These are phyloP conservation scores for Exophiala phaeomuriformis DNA, from an alignment of 2,329 filamentous ascomycete genomes.

Conservation along the genomic window DNA sequence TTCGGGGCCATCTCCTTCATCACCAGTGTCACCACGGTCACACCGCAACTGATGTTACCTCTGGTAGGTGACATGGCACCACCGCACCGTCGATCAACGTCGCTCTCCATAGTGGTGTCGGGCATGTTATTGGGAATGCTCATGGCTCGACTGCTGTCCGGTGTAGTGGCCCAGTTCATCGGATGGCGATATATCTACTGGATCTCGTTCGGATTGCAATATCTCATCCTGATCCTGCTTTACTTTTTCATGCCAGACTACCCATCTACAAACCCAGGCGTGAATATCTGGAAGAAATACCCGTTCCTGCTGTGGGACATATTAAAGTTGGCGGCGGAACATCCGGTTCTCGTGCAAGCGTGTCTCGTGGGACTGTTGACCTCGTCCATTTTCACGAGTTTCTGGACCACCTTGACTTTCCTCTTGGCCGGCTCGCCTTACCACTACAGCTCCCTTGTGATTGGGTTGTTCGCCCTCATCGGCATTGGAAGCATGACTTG, in stretches of 20 bases:
- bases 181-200: conserved; percentile 74
- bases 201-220: conserved; percentile 66
- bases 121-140: conserved; percentile 70
- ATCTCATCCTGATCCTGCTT: conserved; percentile 56
- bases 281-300: conserved; percentile 33
- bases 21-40: conserved; percentile 68
- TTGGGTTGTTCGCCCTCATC: conserved; percentile 72
- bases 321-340: conserved; percentile 52
- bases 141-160: conserved; percentile 66
- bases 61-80: conserved; percentile 73
- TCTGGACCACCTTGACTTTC: conserved; percentile 74
- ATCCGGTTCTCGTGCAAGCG: conserved; percentile 64
- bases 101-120: conserved; percentile 66
- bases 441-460: conserved; percentile 57
- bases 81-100: conserved; percentile 57
- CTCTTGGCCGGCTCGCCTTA: conserved; percentile 67
- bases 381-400: conserved; percentile 55
- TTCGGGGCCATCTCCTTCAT: conserved; percentile 70
- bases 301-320: conserved; percentile 57
- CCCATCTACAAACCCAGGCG: conserved; percentile 60
- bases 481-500: conserved; percentile 62
- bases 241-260: conserved; percentile 76
- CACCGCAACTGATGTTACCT: conserved; percentile 71
- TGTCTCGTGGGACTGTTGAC: conserved; percentile 59
- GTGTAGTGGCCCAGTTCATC: conserved; percentile 65